Evolutionary conservation across 2,329 filamentous ascomycete species (phyloP).

Genomic region (Monilinia fructicola): DNA sequence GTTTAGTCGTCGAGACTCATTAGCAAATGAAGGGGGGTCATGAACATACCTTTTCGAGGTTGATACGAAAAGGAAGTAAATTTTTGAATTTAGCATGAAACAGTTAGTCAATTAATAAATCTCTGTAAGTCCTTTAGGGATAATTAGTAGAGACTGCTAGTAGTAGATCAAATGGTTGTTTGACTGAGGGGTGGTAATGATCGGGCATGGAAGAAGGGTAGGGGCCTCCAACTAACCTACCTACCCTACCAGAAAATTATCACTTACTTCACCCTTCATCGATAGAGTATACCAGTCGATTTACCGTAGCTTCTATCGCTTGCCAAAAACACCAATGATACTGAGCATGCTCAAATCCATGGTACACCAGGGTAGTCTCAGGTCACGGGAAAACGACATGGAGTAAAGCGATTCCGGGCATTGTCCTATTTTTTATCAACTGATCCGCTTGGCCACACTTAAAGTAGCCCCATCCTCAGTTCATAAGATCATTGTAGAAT

Average conservation of each 20-base stretch:
- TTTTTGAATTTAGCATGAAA: neutral
- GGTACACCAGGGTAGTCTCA: too few relatives aligned
- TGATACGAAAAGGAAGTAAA: neutral
- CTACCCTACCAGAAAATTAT: neutral
- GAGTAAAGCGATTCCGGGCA: neutral
- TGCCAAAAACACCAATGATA: neutral
- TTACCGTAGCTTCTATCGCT: slow-evolving; percentile 5
- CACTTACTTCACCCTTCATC: slow-evolving; percentile 3
- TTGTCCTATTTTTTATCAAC: neutral
- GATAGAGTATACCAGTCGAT: neutral
- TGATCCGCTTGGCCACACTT: neutral
- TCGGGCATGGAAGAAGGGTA: slow-evolving; percentile 3
- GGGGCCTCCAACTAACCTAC: slow-evolving; percentile 1
- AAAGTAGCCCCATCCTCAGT: neutral
- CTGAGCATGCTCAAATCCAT: neutral
- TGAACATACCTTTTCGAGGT: slow-evolving; percentile 1
- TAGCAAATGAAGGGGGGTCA: slow-evolving; percentile 3
- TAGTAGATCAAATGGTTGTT: neutral
- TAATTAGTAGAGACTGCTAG: neutral
- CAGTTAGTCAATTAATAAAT: neutral
- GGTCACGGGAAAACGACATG: neutral
- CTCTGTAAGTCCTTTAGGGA: neutral
- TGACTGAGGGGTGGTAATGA: neutral
- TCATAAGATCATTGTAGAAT: neutral
- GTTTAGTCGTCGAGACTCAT: neutral